Evolutionary conservation across 768 basidiomycete genomes (phyloP).

Genomic region (Lepiota venenata): DNA sequence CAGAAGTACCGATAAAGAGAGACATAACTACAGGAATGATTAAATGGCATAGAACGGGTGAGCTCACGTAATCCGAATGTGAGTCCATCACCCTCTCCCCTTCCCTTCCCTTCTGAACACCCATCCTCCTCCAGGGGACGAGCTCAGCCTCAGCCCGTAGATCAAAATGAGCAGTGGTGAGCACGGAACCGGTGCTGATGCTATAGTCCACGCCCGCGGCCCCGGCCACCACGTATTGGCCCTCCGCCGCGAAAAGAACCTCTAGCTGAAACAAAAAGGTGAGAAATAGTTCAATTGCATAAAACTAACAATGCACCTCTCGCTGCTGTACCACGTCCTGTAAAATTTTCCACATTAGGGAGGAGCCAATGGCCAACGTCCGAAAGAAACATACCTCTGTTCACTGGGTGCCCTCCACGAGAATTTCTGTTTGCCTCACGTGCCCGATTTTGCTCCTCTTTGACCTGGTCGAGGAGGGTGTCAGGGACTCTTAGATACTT

Average conservation of each 20-base stretch:
- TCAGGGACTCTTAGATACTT: constrained; percentile 98
- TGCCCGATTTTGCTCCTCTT: constrained; percentile 87
- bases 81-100: too few relatives aligned
- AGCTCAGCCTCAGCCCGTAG: too few relatives aligned
- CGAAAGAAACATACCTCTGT: constrained; percentile 25
- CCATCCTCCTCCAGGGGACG: too few relatives aligned
- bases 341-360: not conserved
- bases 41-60: too few relatives aligned
- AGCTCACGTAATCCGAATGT: too few relatives aligned
- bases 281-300: not conserved
- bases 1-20: too few relatives aligned
- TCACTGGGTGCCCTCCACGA: constrained; percentile 44
- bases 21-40: too few relatives aligned
- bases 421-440: constrained; percentile 72
- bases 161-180: too few relatives aligned
- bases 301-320: constrained; percentile 6
- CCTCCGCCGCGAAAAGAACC: constrained; percentile 12
- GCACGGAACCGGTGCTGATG: too few relatives aligned
- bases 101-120: too few relatives aligned
- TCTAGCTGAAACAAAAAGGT: constrained; percentile 2
- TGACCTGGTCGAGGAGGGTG: constrained; percentile 80
- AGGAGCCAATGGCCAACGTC: not conserved
- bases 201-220: constrained; percentile 13
- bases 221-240: constrained; percentile 14
- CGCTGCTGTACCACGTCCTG: constrained; percentile 11